Evolutionary conservation across 75 land plant species (phyloP).

Genomic region (Chamaecyparis obtusa): DNA sequence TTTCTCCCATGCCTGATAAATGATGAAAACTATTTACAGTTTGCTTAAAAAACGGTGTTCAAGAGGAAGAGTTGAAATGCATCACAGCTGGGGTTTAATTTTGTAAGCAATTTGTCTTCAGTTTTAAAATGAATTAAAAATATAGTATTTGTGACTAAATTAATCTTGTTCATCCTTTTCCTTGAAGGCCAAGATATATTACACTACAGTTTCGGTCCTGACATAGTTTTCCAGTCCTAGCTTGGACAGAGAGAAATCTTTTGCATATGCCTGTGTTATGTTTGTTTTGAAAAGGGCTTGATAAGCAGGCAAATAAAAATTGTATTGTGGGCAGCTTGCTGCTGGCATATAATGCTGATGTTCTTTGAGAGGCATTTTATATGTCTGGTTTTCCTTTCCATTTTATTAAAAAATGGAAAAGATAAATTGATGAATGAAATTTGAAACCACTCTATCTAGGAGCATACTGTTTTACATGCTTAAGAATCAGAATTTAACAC

Average conservation of each 20-base stretch:
- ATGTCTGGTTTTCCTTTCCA: not conserved
- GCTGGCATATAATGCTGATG: not conserved
- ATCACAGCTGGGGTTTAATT: not conserved
- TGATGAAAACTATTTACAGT: not conserved
- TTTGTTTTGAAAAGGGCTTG: too few species aligned
- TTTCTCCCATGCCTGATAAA: not conserved
- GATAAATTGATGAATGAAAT: not conserved
- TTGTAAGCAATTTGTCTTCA: not conserved
- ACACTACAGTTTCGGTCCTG: not conserved
- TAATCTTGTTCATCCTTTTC: not conserved
- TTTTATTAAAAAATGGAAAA: too few species aligned
- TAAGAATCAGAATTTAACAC: not conserved
- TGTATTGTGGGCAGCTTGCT: not conserved
- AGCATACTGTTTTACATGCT: too few species aligned
- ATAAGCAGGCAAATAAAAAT: too few species aligned
- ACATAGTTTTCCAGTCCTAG: not conserved
- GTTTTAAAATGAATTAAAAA: not conserved
- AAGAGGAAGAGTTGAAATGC: not conserved
- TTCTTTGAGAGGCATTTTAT: not conserved
- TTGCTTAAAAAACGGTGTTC: not conserved
- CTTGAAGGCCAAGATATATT: not conserved
- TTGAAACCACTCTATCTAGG: not conserved
- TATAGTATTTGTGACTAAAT: not conserved
- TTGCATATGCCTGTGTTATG: too few species aligned
- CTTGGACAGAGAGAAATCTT: not conserved